Evolutionary conservation across 2,329 filamentous ascomycete genomes (phyloP).

Genomic region (Stagonosporopsis chrysanthemi): DNA sequence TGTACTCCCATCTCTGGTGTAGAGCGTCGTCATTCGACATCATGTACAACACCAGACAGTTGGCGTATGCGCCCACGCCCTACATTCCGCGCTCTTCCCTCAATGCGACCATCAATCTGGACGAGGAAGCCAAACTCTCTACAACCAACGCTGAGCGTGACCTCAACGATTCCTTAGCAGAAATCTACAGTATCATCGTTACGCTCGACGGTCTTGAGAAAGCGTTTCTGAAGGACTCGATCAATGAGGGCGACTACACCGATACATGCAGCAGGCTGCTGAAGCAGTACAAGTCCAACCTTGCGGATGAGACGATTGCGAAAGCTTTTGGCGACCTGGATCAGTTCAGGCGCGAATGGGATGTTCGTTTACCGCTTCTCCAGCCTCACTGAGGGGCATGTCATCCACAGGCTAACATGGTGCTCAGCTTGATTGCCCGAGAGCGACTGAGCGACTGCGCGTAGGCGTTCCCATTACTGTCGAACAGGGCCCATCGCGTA

Average conservation of each 20-base stretch:
- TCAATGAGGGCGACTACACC: conserved; percentile 90
- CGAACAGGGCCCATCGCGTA: conserved; percentile 62
- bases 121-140: conserved; percentile 94
- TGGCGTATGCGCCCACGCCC: conserved; percentile 87
- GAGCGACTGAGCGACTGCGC: conserved; percentile 89
- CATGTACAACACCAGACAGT: conserved; percentile 61
- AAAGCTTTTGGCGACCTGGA: conserved; percentile 87
- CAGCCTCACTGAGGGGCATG: background rate
- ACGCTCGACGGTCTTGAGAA: conserved; percentile 96
- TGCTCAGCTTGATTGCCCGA: conserved; percentile 84
- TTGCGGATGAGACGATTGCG: conserved; percentile 91
- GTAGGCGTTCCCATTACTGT: conserved; percentile 91
- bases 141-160: conserved; percentile 88
- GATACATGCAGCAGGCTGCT: conserved; percentile 93
- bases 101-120: conserved; percentile 89
- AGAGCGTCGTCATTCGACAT: background rate
- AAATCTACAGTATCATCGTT: conserved; percentile 97
- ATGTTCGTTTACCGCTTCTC: conserved; percentile 65
- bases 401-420: conserved; percentile 23
- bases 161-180: conserved; percentile 92
- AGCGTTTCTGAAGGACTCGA: conserved; percentile 94
- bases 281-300: conserved; percentile 95
- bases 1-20: background rate
- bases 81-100: conserved; percentile 86
- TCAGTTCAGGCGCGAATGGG: conserved; percentile 89